These are phyloP conservation scores for Erythrophleum fordii DNA, from an alignment of 306 rosid genomes.

Conservation along the genomic window DNA sequence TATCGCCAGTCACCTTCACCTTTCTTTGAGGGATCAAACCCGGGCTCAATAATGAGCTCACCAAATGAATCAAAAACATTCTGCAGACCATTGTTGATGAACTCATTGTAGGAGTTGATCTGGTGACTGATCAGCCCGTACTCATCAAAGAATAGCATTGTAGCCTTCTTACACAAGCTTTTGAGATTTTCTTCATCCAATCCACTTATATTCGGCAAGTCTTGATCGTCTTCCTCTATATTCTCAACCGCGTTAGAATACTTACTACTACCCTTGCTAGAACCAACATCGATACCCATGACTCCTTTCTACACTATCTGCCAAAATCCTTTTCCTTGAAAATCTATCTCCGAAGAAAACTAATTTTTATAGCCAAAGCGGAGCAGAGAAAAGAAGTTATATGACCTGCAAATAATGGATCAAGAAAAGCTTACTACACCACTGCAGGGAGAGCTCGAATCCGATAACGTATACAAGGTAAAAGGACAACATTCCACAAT, in stretches of 20 bases:
- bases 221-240: constrained; percentile 37
- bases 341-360: not conserved
- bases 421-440: not conserved
- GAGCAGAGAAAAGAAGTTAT: not conserved
- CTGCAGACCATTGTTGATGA: constrained; percentile 58
- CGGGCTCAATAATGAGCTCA: constrained; percentile 71
- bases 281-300: constrained; percentile 60
- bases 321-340: not conserved
- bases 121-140: constrained; percentile 91
- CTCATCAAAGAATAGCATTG: constrained; percentile 60
- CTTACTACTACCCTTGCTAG: constrained; percentile 52
- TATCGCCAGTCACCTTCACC: constrained; percentile 72
- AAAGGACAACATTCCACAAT: not conserved
- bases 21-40: constrained; percentile 86
- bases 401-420: not conserved
- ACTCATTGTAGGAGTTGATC: constrained; percentile 77
- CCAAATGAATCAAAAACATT: constrained; percentile 68
- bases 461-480: not conserved
- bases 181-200: constrained; percentile 46
- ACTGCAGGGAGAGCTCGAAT: not conserved
- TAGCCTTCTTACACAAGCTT: constrained; percentile 57
- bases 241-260: constrained; percentile 39
- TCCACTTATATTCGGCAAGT: constrained; percentile 37
- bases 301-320: constrained; percentile 6
- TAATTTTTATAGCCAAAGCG: not conserved